A percentile compares a stretch with the other conserved stretches of the same genome.
phyloP scores from a whole-genome alignment of 176 grass and related monocot genomes.

The Echinochloa phyllopogon region DNA sequence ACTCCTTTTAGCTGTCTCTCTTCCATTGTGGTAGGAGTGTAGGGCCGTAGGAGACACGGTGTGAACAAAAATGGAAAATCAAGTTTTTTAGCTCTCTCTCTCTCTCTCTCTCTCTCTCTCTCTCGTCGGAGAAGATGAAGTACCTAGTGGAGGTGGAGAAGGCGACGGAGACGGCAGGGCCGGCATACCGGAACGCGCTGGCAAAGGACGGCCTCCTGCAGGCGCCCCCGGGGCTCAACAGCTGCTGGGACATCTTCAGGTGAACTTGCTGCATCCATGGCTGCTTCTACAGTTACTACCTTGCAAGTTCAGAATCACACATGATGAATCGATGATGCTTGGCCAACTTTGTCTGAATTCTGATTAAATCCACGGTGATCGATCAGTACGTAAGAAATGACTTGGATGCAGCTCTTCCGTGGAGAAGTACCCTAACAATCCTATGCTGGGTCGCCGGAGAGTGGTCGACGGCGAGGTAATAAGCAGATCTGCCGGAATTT shows the following conservation, averaged over 20 bases:
- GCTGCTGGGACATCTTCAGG: constrained; percentile 94
- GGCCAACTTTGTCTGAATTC: not conserved
- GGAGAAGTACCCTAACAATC: constrained; percentile 75
- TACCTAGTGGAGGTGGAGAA: constrained; percentile 68
- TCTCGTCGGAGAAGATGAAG: constrained; percentile 55
- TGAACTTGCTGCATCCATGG: not conserved
- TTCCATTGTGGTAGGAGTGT: too few species aligned
- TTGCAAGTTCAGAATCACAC: too few species aligned
- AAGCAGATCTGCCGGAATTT: not conserved
- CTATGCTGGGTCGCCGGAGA: constrained; percentile 72
- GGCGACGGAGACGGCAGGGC: constrained; percentile 61
- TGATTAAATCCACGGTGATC: not conserved
- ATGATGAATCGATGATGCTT: too few species aligned
- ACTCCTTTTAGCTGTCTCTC: too few species aligned
- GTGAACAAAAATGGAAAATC: too few species aligned
- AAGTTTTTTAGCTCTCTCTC: too few species aligned
- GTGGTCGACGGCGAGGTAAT: constrained; percentile 61
- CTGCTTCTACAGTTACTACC: not conserved
- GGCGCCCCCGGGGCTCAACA: constrained; percentile 44
- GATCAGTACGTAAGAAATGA: not conserved
- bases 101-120: not conserved
- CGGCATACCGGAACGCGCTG: constrained; percentile 64
- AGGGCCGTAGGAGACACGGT: too few species aligned
- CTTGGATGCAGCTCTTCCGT: constrained; percentile 54
- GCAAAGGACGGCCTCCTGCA: constrained; percentile 73